phyloP scores from a whole-genome alignment of 805 yeast species.

The Osmozyma mogii region DNA sequence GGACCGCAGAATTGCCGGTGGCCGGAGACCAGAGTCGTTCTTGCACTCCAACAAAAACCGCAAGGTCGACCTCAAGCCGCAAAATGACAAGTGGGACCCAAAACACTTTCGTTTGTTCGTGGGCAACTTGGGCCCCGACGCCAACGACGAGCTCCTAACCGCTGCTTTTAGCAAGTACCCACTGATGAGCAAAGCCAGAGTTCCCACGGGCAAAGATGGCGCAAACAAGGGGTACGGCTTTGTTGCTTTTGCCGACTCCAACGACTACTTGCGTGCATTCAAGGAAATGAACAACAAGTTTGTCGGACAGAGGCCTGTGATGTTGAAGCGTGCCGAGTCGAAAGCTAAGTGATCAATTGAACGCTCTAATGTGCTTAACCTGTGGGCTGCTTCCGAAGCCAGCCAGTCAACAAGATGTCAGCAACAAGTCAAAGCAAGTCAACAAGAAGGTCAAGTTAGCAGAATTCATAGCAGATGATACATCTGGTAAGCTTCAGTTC shows the following conservation, averaged over 20 bases:
- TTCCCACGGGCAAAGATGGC: slow-evolving; percentile 45
- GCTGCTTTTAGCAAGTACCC: slow-evolving; percentile 46
- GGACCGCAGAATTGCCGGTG: slow-evolving; percentile 49
- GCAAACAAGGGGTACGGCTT: slow-evolving; percentile 67
- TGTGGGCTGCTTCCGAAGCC: no score
- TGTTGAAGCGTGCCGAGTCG: slow-evolving; percentile 54
- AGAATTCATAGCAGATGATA: no score
- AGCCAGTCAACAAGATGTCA: no score
- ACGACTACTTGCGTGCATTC: slow-evolving; percentile 64
- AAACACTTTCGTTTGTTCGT: slow-evolving; percentile 64
- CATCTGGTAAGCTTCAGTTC: no score
- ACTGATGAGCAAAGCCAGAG: slow-evolving; percentile 50
- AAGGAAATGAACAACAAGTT: slow-evolving; percentile 72
- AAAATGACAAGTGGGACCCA: slow-evolving; percentile 60
- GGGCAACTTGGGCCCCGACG: slow-evolving; percentile 68
- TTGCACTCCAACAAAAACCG: slow-evolving; percentile 6
- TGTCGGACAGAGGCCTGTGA: slow-evolving; percentile 67
- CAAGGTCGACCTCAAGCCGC: neutral
- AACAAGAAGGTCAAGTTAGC: no score
- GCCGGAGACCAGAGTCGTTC: slow-evolving; percentile 32
- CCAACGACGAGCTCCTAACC: slow-evolving; percentile 47
- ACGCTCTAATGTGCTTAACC: no score
- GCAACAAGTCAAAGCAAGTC: no score
- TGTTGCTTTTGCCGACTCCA: slow-evolving; percentile 56
- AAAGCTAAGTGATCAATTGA: slow-evolving; percentile 16